Base-by-base conservation (phyloP, 2,329 filamentous ascomycete genomes). In the Xylariaceae sp. region DNA sequence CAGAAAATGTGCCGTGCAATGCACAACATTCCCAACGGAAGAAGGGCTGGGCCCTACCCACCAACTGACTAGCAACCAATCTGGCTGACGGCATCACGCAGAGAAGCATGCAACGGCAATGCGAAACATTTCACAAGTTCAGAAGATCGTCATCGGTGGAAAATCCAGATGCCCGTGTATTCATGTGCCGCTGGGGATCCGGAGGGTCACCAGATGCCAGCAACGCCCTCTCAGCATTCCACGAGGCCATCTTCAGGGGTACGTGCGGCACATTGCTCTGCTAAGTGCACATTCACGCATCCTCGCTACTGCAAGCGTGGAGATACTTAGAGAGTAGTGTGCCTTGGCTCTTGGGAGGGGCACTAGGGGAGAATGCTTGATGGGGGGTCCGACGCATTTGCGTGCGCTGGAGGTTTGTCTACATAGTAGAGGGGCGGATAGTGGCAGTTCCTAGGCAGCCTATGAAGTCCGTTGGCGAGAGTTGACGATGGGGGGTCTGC, bases 171-270 rank as follows among this genome's bases (percentile, higher is more conserved):
- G 45, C 32, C 16, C 3, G 32, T 30, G 8, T 21, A 19, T 45
- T 48, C 30, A 45, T 36, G 47, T 18, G 40, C n/a, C 5, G 5
- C 19, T 16, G 45, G 36, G 45, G 52, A 45, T 47, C 49, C 19
- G 26, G 49, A 39, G 22, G 55, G 52, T 57, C 55, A 55, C n/a
- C 45, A 22, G 52, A 52, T 46, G 21, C 48, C 46, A 37, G 47
- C 52, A n/a, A 36, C 13, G 32, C 44, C 37, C 47, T 53, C 44
- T 53, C 53, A 54, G 50, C n/a, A 39, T 45, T 56, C 56, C 56
- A 58, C 56, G 56, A 56, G 22, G 44, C 16, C 47, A 50, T 53
- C 29, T n/a, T 15, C 56, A 58, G 46, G 47, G 49, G 46, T 49
- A 51, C 40, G 18, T 42, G 12, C 40, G 5, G 16, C 5, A 13